Conservation (phyloP, 768 basidiomycete genomes). For the Leccinum imitatum region DNA sequence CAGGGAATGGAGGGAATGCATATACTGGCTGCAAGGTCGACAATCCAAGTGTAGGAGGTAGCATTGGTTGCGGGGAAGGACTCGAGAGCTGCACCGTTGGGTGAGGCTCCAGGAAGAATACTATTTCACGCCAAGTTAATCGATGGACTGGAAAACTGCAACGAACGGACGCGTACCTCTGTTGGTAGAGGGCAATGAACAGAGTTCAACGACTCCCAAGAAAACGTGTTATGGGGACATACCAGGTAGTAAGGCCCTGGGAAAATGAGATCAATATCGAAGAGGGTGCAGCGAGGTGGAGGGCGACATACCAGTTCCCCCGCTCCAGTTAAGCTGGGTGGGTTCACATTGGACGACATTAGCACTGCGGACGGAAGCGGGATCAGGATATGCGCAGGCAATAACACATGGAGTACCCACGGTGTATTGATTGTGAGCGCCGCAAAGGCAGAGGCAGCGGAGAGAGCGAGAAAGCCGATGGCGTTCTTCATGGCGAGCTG, state of each 20-base stretch:
- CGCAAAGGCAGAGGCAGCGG: slow-evolving; percentile 37
- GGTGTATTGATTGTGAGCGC: slow-evolving; percentile 70
- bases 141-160: background rate
- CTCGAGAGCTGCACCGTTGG: slow-evolving; percentile 44
- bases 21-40: slow-evolving; percentile 48
- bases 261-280: background rate
- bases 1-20: background rate
- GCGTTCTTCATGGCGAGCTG: slow-evolving; percentile 46
- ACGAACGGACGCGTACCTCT: slow-evolving; percentile 38
- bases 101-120: slow-evolving; percentile 50
- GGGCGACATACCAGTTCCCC: slow-evolving; percentile 50
- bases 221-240: slow-evolving; percentile 28
- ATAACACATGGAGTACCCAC: slow-evolving; percentile 41
- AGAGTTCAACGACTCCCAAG: background rate
- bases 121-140: slow-evolving; percentile 33
- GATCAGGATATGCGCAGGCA: slow-evolving; percentile 1
- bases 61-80: slow-evolving; percentile 42
- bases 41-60: slow-evolving; percentile 53
- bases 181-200: slow-evolving; percentile 1
- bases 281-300: accelerated
- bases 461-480: slow-evolving; percentile 40
- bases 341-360: slow-evolving; percentile 60
- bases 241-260: slow-evolving; percentile 68
- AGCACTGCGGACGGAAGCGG: slow-evolving; percentile 32
- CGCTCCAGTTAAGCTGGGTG: slow-evolving; percentile 50